Evolutionary conservation across 2,329 filamentous ascomycete species (phyloP).

Genomic region (Cercospora sp.): DNA sequence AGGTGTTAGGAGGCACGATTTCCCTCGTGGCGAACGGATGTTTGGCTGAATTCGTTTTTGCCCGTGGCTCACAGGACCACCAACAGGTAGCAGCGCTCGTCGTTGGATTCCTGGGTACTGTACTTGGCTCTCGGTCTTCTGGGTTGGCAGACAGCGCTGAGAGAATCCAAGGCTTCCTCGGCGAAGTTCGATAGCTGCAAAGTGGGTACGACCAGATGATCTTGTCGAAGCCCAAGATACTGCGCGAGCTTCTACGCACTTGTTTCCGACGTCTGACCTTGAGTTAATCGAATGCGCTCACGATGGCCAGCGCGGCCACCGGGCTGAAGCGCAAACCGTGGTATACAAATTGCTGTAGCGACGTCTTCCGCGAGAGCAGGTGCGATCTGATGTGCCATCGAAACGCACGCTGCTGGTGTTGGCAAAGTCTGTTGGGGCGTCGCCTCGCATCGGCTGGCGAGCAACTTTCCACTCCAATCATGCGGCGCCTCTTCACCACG

Average conservation of each 20-base stretch:
- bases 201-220: background rate
- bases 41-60: background rate
- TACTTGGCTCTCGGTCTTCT: conserved; percentile 4
- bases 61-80: background rate
- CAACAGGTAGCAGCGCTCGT: background rate
- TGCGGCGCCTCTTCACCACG: background rate
- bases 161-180: background rate
- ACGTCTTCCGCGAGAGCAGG: background rate
- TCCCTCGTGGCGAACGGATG: conserved; percentile 2
- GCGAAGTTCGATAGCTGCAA: background rate
- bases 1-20: background rate
- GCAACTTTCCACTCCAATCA: background rate
- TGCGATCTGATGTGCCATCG: background rate
- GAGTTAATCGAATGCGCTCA: background rate
- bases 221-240: background rate
- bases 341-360: background rate
- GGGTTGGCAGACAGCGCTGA: conserved; percentile 3
- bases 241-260: background rate
- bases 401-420: background rate
- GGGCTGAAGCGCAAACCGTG: background rate
- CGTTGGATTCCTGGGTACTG: background rate
- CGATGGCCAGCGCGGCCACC: background rate
- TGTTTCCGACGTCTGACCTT: background rate
- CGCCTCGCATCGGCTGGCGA: background rate
- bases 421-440: background rate